phyloP scores from a whole-genome alignment of 2,329 filamentous ascomycete genomes.

The Hymenoscyphus infarciens region DNA sequence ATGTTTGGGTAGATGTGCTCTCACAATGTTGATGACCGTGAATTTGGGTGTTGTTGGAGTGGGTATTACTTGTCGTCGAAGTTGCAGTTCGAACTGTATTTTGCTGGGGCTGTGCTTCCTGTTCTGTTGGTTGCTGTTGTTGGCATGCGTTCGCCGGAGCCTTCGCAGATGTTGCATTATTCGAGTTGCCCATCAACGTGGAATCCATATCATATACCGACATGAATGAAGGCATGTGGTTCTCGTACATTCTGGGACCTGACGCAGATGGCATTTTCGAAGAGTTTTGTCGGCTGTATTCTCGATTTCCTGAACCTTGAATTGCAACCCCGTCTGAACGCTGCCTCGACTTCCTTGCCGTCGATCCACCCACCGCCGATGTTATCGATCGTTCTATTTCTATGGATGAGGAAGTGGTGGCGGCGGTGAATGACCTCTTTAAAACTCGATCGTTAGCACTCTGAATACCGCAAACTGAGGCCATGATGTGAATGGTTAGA shows the following conservation, averaged over 20 bases:
- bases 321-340: slow-evolving; percentile 15
- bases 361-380: slow-evolving; percentile 15
- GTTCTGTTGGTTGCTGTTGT: slow-evolving; percentile 14
- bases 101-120: slow-evolving; percentile 3
- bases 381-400: slow-evolving; percentile 19
- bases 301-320: slow-evolving; percentile 21
- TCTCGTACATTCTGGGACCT: slow-evolving; percentile 59
- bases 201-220: slow-evolving; percentile 66
- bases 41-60: slow-evolving; percentile 23
- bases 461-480: slow-evolving; percentile 23
- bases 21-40: slow-evolving; percentile 64
- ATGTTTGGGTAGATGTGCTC: slow-evolving; percentile 73
- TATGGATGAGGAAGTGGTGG: slow-evolving; percentile 21
- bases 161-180: slow-evolving; percentile 23
- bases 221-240: slow-evolving; percentile 73
- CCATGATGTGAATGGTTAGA: slow-evolving; percentile 20
- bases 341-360: slow-evolving; percentile 19
- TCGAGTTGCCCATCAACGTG: slow-evolving; percentile 29
- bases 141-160: slow-evolving; percentile 19
- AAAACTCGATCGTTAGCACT: slow-evolving; percentile 32
- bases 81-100: neutral
- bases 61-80: slow-evolving; percentile 7
- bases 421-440: slow-evolving; percentile 31
- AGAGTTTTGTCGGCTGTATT: slow-evolving; percentile 10
- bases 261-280: slow-evolving; percentile 59